Evolutionary conservation across 169 alveolate species (phyloP).

Genomic region (Perkinsus chesapeaki): DNA sequence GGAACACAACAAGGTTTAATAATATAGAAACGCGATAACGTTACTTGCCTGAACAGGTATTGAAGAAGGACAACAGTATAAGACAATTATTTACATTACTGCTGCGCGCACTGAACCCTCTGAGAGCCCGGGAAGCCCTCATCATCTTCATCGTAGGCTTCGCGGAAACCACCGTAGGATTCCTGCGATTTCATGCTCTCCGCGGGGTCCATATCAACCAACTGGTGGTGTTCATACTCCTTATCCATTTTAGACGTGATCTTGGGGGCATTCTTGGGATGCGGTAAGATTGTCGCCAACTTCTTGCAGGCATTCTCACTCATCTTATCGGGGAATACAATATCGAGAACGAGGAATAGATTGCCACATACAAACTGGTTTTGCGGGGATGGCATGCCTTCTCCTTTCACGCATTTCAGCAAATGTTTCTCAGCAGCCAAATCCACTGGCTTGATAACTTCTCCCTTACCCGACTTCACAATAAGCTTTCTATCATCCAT

Average conservation of each 20-base stretch:
- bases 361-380: slow-evolving; percentile 56
- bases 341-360: slow-evolving; percentile 52
- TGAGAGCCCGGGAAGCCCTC: slow-evolving; percentile 36
- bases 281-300: neutral
- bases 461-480: slow-evolving; percentile 53
- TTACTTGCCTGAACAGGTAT: too few relatives aligned
- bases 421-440: slow-evolving; percentile 8
- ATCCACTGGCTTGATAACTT: slow-evolving; percentile 49
- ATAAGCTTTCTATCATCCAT: slow-evolving; percentile 57
- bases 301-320: slow-evolving; percentile 1
- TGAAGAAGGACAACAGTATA: neutral
- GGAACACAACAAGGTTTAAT: too few relatives aligned
- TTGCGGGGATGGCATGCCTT: slow-evolving; percentile 72
- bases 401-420: slow-evolving; percentile 49
- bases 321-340: slow-evolving; percentile 50
- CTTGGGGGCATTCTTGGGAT: neutral
- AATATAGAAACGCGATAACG: too few relatives aligned
- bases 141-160: slow-evolving; percentile 41
- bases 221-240: slow-evolving; percentile 1
- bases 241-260: neutral
- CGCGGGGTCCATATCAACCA: slow-evolving; percentile 5
- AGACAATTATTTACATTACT: slow-evolving; percentile 4
- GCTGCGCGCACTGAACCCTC: slow-evolving; percentile 42
- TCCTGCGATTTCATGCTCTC: neutral
- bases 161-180: neutral